These are phyloP conservation scores for Micractinium sp. DNA, from an alignment of 139 green algal species.

Conservation along the genomic window DNA sequence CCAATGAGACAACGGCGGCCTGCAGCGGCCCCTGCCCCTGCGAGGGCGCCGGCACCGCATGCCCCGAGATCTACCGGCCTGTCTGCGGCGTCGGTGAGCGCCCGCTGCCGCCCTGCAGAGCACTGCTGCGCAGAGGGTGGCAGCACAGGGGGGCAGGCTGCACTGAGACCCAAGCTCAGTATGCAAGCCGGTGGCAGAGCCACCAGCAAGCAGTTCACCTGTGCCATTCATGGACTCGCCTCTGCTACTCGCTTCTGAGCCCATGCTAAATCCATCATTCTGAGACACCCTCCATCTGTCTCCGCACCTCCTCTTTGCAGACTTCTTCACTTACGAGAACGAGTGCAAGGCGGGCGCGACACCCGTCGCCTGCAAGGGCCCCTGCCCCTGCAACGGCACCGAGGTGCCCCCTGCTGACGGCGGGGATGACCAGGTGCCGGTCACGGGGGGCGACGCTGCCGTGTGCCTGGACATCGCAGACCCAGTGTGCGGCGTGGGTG, in stretches of 20 bases:
- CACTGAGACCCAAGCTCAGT: background rate
- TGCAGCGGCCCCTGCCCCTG: background rate
- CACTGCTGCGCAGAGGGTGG: background rate
- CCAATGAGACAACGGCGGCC: background rate
- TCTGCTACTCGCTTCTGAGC: background rate
- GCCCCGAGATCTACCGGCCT: background rate
- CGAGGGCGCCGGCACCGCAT: background rate
- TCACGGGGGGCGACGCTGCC: background rate
- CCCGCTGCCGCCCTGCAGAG: too few relatives aligned
- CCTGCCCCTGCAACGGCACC: background rate
- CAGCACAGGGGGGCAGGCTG: background rate
- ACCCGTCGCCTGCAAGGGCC: background rate
- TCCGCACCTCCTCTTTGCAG: background rate
- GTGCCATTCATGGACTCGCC: too few relatives aligned
- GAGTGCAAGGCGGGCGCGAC: background rate
- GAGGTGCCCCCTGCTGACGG: background rate
- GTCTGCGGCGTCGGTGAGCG: conserved; percentile 11
- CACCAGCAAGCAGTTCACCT: too few relatives aligned
- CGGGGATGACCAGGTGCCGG: background rate
- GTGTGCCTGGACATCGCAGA: background rate
- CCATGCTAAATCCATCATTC: background rate
- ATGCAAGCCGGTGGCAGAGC: too few relatives aligned
- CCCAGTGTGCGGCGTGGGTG: conserved; percentile 22
- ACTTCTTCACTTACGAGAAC: conserved; percentile 18
- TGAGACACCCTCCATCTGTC: background rate